Evolutionary conservation across 2,329 filamentous ascomycete genomes (phyloP), one percentile per base, ranked within the genome.

Genomic region (Colletotrichum incanum): DNA sequence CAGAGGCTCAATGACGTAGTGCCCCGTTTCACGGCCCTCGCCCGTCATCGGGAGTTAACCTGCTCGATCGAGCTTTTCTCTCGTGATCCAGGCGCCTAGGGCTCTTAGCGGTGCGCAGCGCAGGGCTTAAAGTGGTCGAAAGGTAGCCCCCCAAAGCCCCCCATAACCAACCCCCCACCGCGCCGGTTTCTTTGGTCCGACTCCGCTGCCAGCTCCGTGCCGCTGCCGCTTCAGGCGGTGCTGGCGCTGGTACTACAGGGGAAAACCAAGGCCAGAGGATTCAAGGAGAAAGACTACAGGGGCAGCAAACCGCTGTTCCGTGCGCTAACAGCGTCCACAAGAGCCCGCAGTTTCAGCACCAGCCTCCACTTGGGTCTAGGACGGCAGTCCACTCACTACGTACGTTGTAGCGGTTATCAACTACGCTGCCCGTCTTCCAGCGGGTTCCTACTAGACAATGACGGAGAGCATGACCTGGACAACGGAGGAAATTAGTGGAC

Each of bases 41-140:
- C 39, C 61, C 55, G 37, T 71, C 71, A 73, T 73, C 71, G 67
- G 55, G 61, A 45, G 61, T 58, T 70, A 62, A 73, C 41, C 31
- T 73, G 71, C 18, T 9, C 14, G 71, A 73, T 73, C 71, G 71
- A 71, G 49, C 60, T 71, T 73, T 73, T 69, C 49, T 41, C 31
- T 49, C 58, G 55, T 49, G 39, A 45, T 34, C 45, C 43, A 61
- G 50, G 31, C 55, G 55, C 41, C 67, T 41, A 39, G 66, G 60
- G 59, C 70, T 63, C 20, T 62, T 39, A 71, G 63, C 55, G 64
- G 68, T 23, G 43, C 54, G 55, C 64, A 41, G 54, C 45, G 55
- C 64, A 41, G 54, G 55, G 55, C 64, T 45, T 54, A 67, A 66
- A 52, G 50, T 54, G 41, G 41, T 31, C 64, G 43, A 49, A 47